Evolutionary conservation across 352 stramenopile species (phyloP).

Genomic region (Pseudoperonospora humuli): DNA sequence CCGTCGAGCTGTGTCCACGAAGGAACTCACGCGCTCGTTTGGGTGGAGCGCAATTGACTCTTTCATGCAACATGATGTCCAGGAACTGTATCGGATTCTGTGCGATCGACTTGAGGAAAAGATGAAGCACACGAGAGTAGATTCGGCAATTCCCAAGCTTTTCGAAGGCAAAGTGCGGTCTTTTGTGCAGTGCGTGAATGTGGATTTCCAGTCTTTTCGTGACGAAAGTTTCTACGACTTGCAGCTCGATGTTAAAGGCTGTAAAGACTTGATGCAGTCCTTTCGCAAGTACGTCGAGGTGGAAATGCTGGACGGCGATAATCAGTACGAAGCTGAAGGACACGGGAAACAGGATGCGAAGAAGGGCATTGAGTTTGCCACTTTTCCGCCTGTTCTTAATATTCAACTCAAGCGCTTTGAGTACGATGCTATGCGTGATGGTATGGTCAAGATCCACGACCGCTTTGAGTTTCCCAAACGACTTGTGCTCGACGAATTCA

Average conservation of each 20-base stretch:
- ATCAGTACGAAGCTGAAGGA: slow-evolving; percentile 89
- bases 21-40: slow-evolving; percentile 90
- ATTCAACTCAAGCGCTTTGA: slow-evolving; percentile 90
- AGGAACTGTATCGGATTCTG: slow-evolving; percentile 87
- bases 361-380: slow-evolving; percentile 80
- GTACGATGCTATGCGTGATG: slow-evolving; percentile 78
- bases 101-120: slow-evolving; percentile 90
- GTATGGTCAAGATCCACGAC: slow-evolving; percentile 87
- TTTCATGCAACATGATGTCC: slow-evolving; percentile 92
- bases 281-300: slow-evolving; percentile 90
- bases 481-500: slow-evolving; percentile 65
- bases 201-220: slow-evolving; percentile 82
- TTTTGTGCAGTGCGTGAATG: slow-evolving; percentile 89
- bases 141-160: slow-evolving; percentile 73
- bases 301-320: slow-evolving; percentile 90
- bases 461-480: slow-evolving; percentile 81
- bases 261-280: slow-evolving; percentile 79
- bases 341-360: slow-evolving; percentile 88
- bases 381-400: slow-evolving; percentile 86
- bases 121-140: slow-evolving; percentile 84
- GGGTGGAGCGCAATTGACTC: slow-evolving; percentile 88
- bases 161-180: slow-evolving; percentile 87
- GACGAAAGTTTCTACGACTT: slow-evolving; percentile 91
- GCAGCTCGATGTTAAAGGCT: slow-evolving; percentile 90
- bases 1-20: slow-evolving; percentile 80